Base-by-base conservation (phyloP, 169 alveolate species). In the Babesia sp. region DNA sequence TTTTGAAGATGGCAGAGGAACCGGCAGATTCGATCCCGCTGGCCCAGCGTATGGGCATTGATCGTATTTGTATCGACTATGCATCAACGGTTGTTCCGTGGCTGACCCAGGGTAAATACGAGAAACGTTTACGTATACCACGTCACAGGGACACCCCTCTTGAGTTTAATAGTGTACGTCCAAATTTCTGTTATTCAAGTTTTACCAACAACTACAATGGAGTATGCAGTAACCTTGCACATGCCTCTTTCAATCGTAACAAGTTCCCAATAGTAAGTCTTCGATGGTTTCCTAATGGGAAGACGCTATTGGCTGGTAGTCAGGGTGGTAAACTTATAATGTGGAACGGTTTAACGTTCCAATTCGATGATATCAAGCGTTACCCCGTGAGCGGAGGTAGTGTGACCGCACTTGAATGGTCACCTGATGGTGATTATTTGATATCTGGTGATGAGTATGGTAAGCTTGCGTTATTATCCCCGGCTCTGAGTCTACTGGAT, bases 221-320 rank as follows among this genome's bases (percentile, higher is more conserved):
- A 11, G 83, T 79, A 24, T 71, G 84, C 56, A 71, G 66, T 58
- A 56, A 79, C 64, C 74, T 79, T 22, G 83, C 81, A 5, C 87
- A 79, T 59, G 84, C 87, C 9, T 71, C 87, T 1, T 58, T 60
- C 51, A 79, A 79, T 61, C 74, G 87, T 42, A 79, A 79, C 56
- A 79, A 79, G 34, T 79, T 79, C 69, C 87, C 87, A 9, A 79
- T 57, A 64, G 64, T 79, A 6, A 83, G 71, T 59, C 64, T 88
- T n/a, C 59, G 83, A 76, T 92, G 95, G 95, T 91, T 91, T 76
- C 94, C 94, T 46, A 90, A 87, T 54, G 96, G 96, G 34, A 89
- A 90, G 84, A 80, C 92, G 45, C 83, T 92, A 42, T 64, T 92
- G 74, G 94, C 93, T 29, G 96, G 96, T 37, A 92, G 96, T n/a